phyloP scores from a whole-genome alignment of 257 asterid genomes.

The Osmanthus fragrans region DNA sequence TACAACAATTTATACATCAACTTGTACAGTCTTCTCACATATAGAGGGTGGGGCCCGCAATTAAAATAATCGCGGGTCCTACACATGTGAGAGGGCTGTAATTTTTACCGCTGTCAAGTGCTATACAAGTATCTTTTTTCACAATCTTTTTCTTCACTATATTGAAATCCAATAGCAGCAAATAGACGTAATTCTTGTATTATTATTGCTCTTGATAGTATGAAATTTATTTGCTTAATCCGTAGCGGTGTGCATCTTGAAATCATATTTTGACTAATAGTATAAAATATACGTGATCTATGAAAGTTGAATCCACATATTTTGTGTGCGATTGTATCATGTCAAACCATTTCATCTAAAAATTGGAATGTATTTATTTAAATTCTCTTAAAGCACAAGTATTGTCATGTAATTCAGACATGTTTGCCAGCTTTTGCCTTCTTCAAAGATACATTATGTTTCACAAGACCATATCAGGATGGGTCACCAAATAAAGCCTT shows the following conservation, averaged over 20 bases:
- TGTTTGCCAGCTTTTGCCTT: slow-evolving; percentile 33
- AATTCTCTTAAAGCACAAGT: neutral
- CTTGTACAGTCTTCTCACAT: too few species aligned
- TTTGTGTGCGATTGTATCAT: neutral
- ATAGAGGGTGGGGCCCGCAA: too few species aligned
- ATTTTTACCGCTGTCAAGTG: too few species aligned
- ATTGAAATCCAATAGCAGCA: too few species aligned
- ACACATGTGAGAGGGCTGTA: too few species aligned
- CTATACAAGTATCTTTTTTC: too few species aligned
- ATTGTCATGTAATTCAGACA: neutral
- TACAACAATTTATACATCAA: too few species aligned
- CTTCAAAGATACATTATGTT: slow-evolving; percentile 33
- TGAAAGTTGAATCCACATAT: neutral
- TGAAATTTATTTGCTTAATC: neutral
- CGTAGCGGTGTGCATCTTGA: neutral
- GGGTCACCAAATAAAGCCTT: slow-evolving; percentile 4
- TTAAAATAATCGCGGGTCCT: too few species aligned
- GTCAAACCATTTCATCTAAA: neutral
- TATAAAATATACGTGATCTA: too few species aligned
- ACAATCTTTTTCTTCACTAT: too few species aligned
- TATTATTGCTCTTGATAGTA: neutral
- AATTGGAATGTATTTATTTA: neutral
- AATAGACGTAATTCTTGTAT: too few species aligned
- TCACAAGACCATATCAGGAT: neutral
- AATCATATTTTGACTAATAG: too few species aligned